Conservation (phyloP, 2,329 filamentous ascomycete species). For the Westerdykella aurantiaca region DNA sequence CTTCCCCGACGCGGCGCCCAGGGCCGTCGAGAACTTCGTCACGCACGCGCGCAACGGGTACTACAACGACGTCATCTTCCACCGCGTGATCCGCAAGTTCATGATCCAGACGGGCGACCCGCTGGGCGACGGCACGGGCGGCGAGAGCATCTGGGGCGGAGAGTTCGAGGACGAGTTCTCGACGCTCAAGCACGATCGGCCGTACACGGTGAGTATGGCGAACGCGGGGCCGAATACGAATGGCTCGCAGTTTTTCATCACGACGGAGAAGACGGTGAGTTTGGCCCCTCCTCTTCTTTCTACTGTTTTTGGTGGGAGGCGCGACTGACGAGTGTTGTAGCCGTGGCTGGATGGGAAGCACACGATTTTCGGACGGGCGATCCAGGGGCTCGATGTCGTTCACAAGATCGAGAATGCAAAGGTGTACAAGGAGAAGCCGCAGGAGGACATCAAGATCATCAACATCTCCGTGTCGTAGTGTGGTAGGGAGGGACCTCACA, state of each 20-base stretch:
- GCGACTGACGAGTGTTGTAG: constrained; percentile 38
- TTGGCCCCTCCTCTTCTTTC: neutral
- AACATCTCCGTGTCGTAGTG: constrained; percentile 56
- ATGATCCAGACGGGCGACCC: constrained; percentile 94
- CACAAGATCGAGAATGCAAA: constrained; percentile 91
- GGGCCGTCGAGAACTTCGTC: constrained; percentile 95
- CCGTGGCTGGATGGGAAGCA: constrained; percentile 95
- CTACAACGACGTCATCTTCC: constrained; percentile 97
- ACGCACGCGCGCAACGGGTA: constrained; percentile 85
- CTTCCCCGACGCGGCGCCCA: constrained; percentile 88
- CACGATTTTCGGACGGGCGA: constrained; percentile 87
- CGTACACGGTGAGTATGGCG: constrained; percentile 95
- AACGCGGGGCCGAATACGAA: constrained; percentile 96
- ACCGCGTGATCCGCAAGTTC: constrained; percentile 94
- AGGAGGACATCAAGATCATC: constrained; percentile 95
- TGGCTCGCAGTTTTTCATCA: constrained; percentile 96
- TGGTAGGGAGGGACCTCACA: neutral
- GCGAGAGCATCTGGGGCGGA: constrained; percentile 86
- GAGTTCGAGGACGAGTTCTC: constrained; percentile 94
- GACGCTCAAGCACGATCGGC: constrained; percentile 84
- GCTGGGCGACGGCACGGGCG: constrained; percentile 80
- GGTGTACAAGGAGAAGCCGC: constrained; percentile 85
- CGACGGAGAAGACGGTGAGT: constrained; percentile 85
- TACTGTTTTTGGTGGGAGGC: neutral
- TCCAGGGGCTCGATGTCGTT: constrained; percentile 87